Base-by-base conservation (phyloP, 345 rosid genomes). In the Linum trigynum region DNA sequence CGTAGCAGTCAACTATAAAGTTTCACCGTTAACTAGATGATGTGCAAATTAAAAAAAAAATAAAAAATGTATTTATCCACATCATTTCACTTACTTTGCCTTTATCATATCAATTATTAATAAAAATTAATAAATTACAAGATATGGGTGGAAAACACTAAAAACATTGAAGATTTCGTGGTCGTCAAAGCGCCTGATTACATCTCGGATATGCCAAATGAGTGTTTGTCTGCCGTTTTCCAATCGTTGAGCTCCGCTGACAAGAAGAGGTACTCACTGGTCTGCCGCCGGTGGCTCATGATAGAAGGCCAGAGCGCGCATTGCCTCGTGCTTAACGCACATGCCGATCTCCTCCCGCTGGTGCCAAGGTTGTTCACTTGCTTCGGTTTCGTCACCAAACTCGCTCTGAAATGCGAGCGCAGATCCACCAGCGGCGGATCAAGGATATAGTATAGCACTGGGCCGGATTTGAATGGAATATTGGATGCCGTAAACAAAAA, bases 391-490 rank as follows among this genome's bases (percentile, higher is more conserved):
- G 87, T 92, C 40, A 76, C 85, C 38, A 85, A 85, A 64, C 89
- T 90, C 69, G 73, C 96, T 43, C 83, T 92, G 37, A 82, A 89
- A 2, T 92, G 95, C 69, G 89, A 83, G 72, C 84, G 92, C 16
- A 83, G 74, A 66, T 77, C 85, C 1, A 53, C 78, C n/a, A n/a
- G n/a, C n/a, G n/a, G n/a, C n/a, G n/a, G n/a, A n/a, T n/a, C n/a
- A n/a, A n/a, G n/a, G n/a, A n/a, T n/a, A n/a, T n/a, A n/a, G n/a
- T n/a, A n/a, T n/a, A n/a, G n/a, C n/a, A n/a, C n/a, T n/a, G n/a
- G n/a, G n/a, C n/a, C n/a, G n/a, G n/a, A n/a, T n/a, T n/a, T n/a
- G n/a, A n/a, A n/a, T n/a, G n/a, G n/a, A n/a, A n/a, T n/a, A n/a
- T n/a, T n/a, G n/a, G n/a, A n/a, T n/a, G n/a, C n/a, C n/a, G n/a